These are phyloP conservation scores for Glycine latifolia DNA, from an alignment of 306 rosid genomes.

Conservation along the genomic window DNA sequence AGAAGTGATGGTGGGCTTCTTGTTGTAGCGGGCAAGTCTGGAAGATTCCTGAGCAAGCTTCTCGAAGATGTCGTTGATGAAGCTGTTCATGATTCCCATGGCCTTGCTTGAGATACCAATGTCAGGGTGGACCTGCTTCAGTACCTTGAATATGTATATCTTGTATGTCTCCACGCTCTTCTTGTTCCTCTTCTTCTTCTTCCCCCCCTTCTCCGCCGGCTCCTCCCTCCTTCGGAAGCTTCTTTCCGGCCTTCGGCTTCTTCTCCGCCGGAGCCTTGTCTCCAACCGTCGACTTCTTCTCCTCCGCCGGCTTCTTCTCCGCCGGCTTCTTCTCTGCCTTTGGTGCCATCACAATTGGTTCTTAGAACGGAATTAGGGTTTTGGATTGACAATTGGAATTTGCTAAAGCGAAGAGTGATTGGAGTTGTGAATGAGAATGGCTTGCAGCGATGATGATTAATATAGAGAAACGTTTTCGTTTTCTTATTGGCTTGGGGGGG, in stretches of 20 bases:
- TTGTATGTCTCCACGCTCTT: conserved; percentile 77
- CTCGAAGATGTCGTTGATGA: conserved; percentile 80
- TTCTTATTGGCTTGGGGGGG: conserved; percentile 34
- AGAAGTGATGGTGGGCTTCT: too few species aligned
- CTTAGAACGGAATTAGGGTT: too few species aligned
- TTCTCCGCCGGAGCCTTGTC: conserved; percentile 82
- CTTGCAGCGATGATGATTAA: neutral
- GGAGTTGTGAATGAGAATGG: too few species aligned
- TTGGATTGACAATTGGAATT: too few species aligned
- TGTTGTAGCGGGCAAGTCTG: conserved; percentile 60
- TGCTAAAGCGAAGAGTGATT: too few species aligned
- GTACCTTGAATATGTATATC: conserved; percentile 81
- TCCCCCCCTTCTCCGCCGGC: conserved; percentile 57
- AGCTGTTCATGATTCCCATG: conserved; percentile 82
- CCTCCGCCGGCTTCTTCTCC: conserved; percentile 73
- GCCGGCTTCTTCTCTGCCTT: conserved; percentile 77
- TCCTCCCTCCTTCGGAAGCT: conserved; percentile 74
- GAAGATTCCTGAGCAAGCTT: conserved; percentile 79
- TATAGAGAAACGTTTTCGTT: neutral
- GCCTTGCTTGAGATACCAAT: conserved; percentile 82
- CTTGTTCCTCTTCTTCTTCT: conserved; percentile 70
- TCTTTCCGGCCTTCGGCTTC: conserved; percentile 85
- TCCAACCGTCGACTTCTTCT: conserved; percentile 65
- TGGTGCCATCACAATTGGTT: conserved; percentile 54
- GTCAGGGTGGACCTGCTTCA: conserved; percentile 80